Conservation (phyloP, 2,329 filamentous ascomycete genomes). For the Neofusicoccum ribis region DNA sequence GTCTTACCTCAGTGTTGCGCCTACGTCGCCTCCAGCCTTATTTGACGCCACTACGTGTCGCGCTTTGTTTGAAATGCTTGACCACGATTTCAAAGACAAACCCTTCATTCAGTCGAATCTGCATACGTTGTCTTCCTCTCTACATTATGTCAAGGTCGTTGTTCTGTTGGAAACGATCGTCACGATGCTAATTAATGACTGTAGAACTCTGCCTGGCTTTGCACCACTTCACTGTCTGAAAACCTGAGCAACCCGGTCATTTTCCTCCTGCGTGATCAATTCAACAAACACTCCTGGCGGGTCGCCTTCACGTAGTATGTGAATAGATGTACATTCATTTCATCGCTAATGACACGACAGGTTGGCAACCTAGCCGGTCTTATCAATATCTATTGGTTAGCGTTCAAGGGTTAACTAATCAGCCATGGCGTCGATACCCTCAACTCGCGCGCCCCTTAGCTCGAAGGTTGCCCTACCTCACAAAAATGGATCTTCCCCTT, state of each 20-base stretch:
- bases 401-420: not conserved
- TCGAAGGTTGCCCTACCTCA: not conserved
- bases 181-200: not conserved
- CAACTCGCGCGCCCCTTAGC: constrained; percentile 5
- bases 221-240: not conserved
- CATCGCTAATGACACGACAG: not conserved
- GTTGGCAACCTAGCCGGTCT: constrained; percentile 5
- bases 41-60: not conserved
- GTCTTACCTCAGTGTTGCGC: not conserved
- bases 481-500: constrained; percentile 13
- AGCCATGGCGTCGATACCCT: constrained; percentile 18
- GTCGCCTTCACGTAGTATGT: constrained; percentile 1
- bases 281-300: not conserved
- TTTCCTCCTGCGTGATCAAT: not conserved
- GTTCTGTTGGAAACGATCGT: not conserved
- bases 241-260: not conserved
- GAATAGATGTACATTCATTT: not conserved
- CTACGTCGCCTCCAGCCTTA: not conserved
- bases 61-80: not conserved
- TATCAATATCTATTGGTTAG: not conserved
- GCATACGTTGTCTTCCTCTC: not conserved
- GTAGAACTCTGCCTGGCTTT: not conserved
- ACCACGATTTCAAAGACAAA: not conserved
- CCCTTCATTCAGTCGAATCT: too few relatives aligned
- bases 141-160: not conserved